These are phyloP conservation scores for Henningerozyma blattae DNA, from an alignment of 805 yeast genomes.

Conservation along the genomic window DNA sequence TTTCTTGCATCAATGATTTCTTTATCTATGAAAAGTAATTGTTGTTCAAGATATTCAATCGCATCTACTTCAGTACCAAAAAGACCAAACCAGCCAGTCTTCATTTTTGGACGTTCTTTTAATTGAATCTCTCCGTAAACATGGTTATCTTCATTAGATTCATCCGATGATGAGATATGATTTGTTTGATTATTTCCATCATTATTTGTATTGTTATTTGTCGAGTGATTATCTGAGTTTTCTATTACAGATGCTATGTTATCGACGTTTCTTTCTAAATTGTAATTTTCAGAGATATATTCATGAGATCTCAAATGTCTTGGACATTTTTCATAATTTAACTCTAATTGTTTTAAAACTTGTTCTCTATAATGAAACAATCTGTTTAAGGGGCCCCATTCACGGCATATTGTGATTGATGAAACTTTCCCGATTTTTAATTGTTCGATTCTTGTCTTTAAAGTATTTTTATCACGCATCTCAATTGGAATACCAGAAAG, in stretches of 20 bases:
- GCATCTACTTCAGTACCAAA: slow-evolving; percentile 70
- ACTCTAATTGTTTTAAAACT: slow-evolving; percentile 49
- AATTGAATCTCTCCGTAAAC: slow-evolving; percentile 19
- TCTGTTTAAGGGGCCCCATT: slow-evolving; percentile 67
- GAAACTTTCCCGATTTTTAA: slow-evolving; percentile 73
- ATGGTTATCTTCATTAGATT: slow-evolving; percentile 10
- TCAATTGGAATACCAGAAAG: slow-evolving; percentile 82
- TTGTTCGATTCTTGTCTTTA: slow-evolving; percentile 64
- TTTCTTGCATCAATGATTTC: slow-evolving; percentile 54
- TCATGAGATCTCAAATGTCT: slow-evolving; percentile 14
- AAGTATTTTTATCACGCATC: slow-evolving; percentile 55
- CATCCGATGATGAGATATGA: too few relatives aligned
- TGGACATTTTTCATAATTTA: slow-evolving; percentile 27
- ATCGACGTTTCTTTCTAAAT: slow-evolving; percentile 6
- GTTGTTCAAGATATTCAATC: slow-evolving; percentile 61
- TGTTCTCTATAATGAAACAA: slow-evolving; percentile 48
- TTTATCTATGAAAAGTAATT: slow-evolving; percentile 56
- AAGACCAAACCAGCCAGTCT: slow-evolving; percentile 47
- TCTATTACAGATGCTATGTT: slow-evolving; percentile 1
- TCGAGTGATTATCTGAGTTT: neutral
- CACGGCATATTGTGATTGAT: slow-evolving; percentile 67
- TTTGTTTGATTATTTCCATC: slow-evolving; percentile 1
- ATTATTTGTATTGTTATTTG: neutral
- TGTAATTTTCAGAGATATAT: slow-evolving; percentile 15
- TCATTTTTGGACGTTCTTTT: slow-evolving; percentile 48